phyloP scores from a whole-genome alignment of 2,329 filamentous ascomycete genomes.

The Trichoderma asperellum region DNA sequence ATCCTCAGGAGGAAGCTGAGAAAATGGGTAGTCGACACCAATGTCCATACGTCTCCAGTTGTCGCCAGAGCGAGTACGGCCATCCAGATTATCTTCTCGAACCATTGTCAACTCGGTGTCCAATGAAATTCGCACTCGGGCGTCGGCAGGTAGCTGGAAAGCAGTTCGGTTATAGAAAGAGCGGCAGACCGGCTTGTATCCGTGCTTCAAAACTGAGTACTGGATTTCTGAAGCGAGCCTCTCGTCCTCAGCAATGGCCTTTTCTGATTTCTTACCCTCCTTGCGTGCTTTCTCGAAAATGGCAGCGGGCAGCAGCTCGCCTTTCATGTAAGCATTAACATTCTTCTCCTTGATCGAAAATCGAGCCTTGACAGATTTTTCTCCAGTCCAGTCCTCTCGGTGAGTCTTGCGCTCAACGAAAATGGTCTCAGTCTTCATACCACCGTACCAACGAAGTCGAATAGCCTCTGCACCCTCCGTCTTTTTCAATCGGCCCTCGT shows the following conservation, averaged over 20 bases:
- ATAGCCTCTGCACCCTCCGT: conserved; percentile 97
- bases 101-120: conserved; percentile 96
- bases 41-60: conserved; percentile 99
- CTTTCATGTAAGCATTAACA: conserved; percentile 85
- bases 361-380: conserved; percentile 97
- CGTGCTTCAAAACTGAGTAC: conserved; percentile 86
- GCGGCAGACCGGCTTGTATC: conserved; percentile 84
- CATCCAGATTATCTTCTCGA: conserved; percentile 93
- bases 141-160: conserved; percentile 95
- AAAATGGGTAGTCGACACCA: conserved; percentile 93
- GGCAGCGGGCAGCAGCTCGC: conserved; percentile 80
- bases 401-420: conserved; percentile 98
- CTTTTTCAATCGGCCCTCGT: conserved; percentile 93
- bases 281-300: conserved; percentile 97
- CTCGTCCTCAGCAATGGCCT: conserved; percentile 90
- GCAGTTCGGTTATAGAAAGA: conserved; percentile 98
- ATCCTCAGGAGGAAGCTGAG: conserved; percentile 81
- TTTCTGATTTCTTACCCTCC: conserved; percentile 90
- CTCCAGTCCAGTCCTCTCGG: conserved; percentile 97
- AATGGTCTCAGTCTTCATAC: conserved; percentile 92
- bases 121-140: conserved; percentile 91
- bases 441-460: conserved; percentile 94
- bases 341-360: conserved; percentile 97
- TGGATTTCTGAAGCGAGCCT: conserved; percentile 89
- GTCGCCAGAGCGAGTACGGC: conserved; percentile 71